phyloP scores from a whole-genome alignment of 2,329 filamentous ascomycete genomes.

The Uncinocarpus reesii region DNA sequence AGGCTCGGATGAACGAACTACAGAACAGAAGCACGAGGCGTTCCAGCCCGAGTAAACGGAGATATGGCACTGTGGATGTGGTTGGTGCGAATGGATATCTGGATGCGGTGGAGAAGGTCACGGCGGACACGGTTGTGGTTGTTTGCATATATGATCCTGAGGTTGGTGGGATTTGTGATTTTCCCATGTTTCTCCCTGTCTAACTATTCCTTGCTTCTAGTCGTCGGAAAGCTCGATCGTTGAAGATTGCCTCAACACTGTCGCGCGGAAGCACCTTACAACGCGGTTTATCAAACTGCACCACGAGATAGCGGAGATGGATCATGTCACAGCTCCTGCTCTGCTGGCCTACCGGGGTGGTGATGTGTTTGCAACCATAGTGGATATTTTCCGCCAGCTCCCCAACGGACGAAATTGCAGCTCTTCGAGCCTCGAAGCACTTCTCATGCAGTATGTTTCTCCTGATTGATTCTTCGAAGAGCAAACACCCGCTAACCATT shows the following conservation, averaged over 20 bases:
- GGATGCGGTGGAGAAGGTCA: slow-evolving; percentile 89
- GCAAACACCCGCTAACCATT: slow-evolving; percentile 13
- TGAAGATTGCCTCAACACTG: slow-evolving; percentile 62
- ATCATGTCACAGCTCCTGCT: slow-evolving; percentile 75
- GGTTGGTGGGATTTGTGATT: slow-evolving; percentile 10
- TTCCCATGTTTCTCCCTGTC: background rate
- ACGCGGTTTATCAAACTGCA: slow-evolving; percentile 85
- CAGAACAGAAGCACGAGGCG: slow-evolving; percentile 50
- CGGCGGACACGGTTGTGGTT: slow-evolving; percentile 69
- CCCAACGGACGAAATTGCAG: slow-evolving; percentile 48
- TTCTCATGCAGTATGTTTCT: slow-evolving; percentile 45
- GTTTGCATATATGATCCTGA: slow-evolving; percentile 87
- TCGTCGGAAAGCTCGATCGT: slow-evolving; percentile 69
- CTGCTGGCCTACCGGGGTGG: slow-evolving; percentile 81
- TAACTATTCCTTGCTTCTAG: slow-evolving; percentile 35
- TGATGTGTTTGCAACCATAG: slow-evolving; percentile 81
- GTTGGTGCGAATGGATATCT: slow-evolving; percentile 88
- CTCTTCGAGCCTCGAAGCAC: slow-evolving; percentile 46
- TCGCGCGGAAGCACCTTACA: slow-evolving; percentile 60
- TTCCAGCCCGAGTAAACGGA: slow-evolving; percentile 64
- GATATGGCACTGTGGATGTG: slow-evolving; percentile 67
- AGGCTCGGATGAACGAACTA: slow-evolving; percentile 69
- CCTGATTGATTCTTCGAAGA: background rate
- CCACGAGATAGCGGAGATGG: slow-evolving; percentile 87
- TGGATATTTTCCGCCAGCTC: slow-evolving; percentile 77